Evolutionary conservation across 2,329 filamentous ascomycete species (phyloP), one percentile per base, ranked within the genome.

Genomic region (Fusarium heterosporum): DNA sequence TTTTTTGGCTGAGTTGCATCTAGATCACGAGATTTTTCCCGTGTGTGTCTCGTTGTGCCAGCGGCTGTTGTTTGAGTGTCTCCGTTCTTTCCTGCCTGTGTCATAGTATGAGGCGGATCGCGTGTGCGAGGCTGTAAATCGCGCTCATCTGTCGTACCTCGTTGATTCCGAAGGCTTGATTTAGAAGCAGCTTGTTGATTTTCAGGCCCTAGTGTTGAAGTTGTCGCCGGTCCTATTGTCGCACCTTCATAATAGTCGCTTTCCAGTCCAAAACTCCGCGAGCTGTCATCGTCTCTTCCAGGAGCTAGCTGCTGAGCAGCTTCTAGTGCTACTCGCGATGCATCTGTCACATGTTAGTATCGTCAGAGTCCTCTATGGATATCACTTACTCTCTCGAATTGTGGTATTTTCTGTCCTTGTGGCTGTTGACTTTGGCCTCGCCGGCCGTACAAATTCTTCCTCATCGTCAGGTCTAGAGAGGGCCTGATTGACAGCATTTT

Each of bases 191-290:
- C 16, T 46, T 50, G 42, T 26, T 39, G 63, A 9, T 38, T 32
- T 28, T 50, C 58, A 8, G 48, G 39, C 6, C 29, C 55, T 22
- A 56, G 63, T 14, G 52, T 52, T 14, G 29, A 49, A 16, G 55
- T 63, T 38, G 74, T 70, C 6, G 75, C 72, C 41, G 75, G 76
- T 48, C 55, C 71, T 72, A 80, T 78, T 58, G 74, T 76, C n/a
- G 78, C 78, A 63, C 79, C 74, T 28, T 73, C 76, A 55, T 74
- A 80, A 42, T 70, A 75, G 47, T 78, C 76, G 49, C 73, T 78
- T 60, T 80, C 78, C 29, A 77, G 71, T 4, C 54, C 72, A 66
- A 80, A 80, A 49, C 78, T 79, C 22, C 76, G 73, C 14, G 66
- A 64, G 52, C 77, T 78, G 39, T 77, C 77, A 14, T 55, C 59